Evolutionary conservation across 495 filamentous ascomycete genomes (phyloP), one percentile per base, ranked within the genome.

Genomic region (Tuber umbilicatum): DNA sequence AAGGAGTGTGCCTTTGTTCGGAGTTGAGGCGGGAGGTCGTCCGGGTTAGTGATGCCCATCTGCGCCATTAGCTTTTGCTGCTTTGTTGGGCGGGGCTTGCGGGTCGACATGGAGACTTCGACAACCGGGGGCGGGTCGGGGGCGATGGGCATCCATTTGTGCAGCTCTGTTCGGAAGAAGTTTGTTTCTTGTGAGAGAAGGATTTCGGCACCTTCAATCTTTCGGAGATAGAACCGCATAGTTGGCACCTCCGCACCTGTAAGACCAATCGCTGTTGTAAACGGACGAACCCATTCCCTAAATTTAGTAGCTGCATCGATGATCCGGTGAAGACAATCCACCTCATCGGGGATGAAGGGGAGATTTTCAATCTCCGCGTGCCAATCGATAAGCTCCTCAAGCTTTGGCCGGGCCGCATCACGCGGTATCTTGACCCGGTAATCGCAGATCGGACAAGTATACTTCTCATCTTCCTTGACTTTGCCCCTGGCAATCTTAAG

Each of bases 171-270:
- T 37, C 93, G 89, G 86, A 99, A 96, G 84, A 97, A 97, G 82
- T 99, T 99, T 12, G 94, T 97, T 84, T 99, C 95, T 73, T 91
- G 91, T 3, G 94, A 88, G 16, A 99, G 84, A 12, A 99, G 88
- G 69, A 99, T 94, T 83, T 99, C 95, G 19, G 95, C 96, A 14
- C 95, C 95, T 85, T 99, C 96, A 64, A 99, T 95, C 85, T 99
- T 99, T 69, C 95, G 92, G 42, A 99, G 87, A 78, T 97, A 97
- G 85, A 99, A 99, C n/a, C 97, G 90, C 85, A 97, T 90, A 0
- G 90, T 93, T 17, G 92, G 90, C 10, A 93, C 89, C 83, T 99
- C 96, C 76, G 94, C 91, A 12, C 90, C 89, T 1, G 92, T 97
- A 17, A 82, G 69, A 89, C 89, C 79, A 93, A 89, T 9, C 92